Conservation (phyloP, 495 filamentous ascomycete genomes). For the Penicillium verhagenii region DNA sequence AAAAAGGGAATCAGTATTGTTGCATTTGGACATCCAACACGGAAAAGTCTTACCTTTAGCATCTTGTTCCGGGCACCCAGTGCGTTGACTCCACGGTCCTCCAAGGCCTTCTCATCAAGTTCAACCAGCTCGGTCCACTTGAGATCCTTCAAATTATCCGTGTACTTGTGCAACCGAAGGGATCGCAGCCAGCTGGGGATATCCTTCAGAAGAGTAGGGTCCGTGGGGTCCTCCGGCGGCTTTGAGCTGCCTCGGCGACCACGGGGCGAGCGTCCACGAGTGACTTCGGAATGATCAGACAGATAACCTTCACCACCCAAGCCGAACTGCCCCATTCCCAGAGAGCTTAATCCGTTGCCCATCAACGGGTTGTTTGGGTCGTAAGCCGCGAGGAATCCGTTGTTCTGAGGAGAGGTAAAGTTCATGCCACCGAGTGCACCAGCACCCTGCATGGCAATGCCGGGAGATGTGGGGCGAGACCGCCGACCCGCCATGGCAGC, state of each 20-base stretch:
- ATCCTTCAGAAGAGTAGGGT: conserved; percentile 85
- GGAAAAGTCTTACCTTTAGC: conserved; percentile 71
- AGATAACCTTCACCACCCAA: conserved; percentile 80
- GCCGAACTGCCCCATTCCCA: conserved; percentile 76
- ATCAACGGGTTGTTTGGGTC: conserved; percentile 72
- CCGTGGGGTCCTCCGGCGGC: conserved; percentile 96
- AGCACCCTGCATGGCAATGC: conserved; percentile 74
- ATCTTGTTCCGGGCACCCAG: conserved; percentile 95
- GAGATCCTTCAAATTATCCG: conserved; percentile 94
- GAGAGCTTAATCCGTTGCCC: conserved; percentile 67
- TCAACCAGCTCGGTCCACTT: conserved; percentile 94
- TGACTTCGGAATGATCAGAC: conserved; percentile 89
- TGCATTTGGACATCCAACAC: background rate
- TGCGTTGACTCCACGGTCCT: conserved; percentile 92
- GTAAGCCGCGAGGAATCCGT: conserved; percentile 90
- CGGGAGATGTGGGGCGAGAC: conserved; percentile 91
- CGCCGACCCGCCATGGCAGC: conserved; percentile 74
- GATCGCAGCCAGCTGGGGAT: conserved; percentile 96
- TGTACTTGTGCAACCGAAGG: conserved; percentile 96
- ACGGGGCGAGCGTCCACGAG: conserved; percentile 86
- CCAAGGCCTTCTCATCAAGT: conserved; percentile 89
- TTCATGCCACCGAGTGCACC: conserved; percentile 60
- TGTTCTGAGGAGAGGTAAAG: conserved; percentile 90
- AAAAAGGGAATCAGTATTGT: background rate
- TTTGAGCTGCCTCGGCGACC: conserved; percentile 93